Percentiles rank a stretch among this genome's conserved stretches.
phyloP scores from a whole-genome alignment of 2,329 filamentous ascomycete species.

The Leptosphaerulina australis region DNA sequence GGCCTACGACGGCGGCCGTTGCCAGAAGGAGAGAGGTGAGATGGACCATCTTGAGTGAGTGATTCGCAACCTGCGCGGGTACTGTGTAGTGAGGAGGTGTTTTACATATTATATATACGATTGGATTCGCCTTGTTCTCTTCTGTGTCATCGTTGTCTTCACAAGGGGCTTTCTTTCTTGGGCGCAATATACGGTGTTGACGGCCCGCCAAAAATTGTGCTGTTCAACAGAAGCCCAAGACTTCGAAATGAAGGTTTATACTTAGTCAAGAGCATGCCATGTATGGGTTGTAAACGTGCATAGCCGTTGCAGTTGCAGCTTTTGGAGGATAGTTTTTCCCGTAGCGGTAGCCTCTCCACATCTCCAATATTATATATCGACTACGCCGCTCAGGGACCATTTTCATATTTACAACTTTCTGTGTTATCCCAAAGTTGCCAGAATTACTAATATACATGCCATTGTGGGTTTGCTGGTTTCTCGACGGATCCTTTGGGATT shows the following conservation, averaged over 20 bases:
- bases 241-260: slow-evolving; percentile 10
- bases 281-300: too few species aligned
- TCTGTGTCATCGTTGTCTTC: background rate
- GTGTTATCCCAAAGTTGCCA: background rate
- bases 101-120: slow-evolving; percentile 6
- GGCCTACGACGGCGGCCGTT: slow-evolving; percentile 26
- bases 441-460: too few species aligned
- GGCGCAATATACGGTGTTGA: slow-evolving; percentile 8
- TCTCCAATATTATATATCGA: too few species aligned
- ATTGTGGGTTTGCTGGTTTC: too few species aligned
- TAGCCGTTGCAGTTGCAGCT: too few species aligned
- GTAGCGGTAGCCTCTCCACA: too few species aligned
- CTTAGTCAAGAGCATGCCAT: background rate
- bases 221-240: background rate
- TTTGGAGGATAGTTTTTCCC: too few species aligned
- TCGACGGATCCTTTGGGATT: background rate
- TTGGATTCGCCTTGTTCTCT: background rate
- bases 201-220: slow-evolving; percentile 15
- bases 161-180: slow-evolving; percentile 6
- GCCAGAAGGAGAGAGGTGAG: slow-evolving; percentile 32
- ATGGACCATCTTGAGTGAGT: slow-evolving; percentile 31
- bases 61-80: slow-evolving; percentile 7
- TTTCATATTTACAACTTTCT: too few species aligned
- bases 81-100: background rate
- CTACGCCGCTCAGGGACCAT: too few species aligned